These are phyloP conservation scores for Hymenoscyphus fructigenus DNA, from an alignment of 2,329 filamentous ascomycete genomes.

Conservation along the genomic window DNA sequence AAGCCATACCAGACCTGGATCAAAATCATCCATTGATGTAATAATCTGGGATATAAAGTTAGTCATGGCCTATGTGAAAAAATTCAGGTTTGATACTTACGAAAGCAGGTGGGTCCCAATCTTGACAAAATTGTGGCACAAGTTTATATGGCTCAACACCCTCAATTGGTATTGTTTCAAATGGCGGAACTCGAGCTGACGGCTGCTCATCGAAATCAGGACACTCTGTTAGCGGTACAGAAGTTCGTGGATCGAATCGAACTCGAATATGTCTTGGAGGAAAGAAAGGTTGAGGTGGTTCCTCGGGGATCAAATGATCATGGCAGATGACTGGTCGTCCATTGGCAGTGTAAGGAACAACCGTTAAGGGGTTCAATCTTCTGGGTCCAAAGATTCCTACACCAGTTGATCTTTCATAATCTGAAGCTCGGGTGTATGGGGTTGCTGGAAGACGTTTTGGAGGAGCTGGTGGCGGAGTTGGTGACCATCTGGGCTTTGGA, in stretches of 20 bases:
- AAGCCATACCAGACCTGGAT: constrained; percentile 3
- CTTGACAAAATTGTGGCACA: background rate
- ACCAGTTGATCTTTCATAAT: background rate
- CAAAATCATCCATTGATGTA: background rate
- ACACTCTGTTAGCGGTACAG: background rate
- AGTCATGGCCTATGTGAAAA: background rate
- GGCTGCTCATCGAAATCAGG: background rate
- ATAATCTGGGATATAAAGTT: background rate
- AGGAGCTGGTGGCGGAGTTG: background rate
- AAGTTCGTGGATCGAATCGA: constrained; percentile 7
- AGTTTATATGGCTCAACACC: constrained; percentile 1
- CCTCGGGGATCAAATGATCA: background rate
- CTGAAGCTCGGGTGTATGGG: background rate
- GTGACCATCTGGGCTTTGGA: background rate
- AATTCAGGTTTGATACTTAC: background rate
- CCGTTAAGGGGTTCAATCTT: background rate
- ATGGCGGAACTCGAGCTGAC: background rate
- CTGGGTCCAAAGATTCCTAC: background rate
- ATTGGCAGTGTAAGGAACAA: background rate
- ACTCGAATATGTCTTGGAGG: background rate
- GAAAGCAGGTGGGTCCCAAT: background rate
- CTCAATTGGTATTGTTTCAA: background rate
- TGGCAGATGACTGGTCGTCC: background rate
- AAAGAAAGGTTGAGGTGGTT: background rate
- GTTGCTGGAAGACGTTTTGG: background rate